Conservation (phyloP, 2,329 filamentous ascomycete species). For the Trichoderma sp. region DNA sequence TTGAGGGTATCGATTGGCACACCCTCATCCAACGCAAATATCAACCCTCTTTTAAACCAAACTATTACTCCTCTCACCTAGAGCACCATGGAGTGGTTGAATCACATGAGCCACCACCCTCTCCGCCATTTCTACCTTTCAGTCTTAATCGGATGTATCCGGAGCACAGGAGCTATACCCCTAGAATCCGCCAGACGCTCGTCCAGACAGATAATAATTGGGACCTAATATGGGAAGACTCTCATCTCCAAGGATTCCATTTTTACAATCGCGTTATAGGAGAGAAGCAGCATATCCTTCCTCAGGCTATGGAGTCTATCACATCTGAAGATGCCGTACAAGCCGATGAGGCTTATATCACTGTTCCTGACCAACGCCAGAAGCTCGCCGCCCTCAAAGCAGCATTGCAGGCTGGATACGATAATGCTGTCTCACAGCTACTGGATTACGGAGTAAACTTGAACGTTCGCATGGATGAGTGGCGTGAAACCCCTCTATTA, state of each 20-base stretch:
- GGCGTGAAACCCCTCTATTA: neutral
- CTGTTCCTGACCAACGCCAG: neutral
- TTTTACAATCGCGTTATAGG: neutral
- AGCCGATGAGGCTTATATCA: neutral
- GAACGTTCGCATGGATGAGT: neutral
- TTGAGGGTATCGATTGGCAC: neutral
- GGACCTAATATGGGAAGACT: neutral
- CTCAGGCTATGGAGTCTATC: neutral
- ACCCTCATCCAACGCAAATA: neutral
- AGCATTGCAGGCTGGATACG: neutral
- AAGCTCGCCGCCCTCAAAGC: neutral
- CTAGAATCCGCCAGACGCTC: neutral
- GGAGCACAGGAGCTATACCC: neutral
- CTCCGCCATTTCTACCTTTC: neutral
- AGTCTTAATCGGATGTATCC: neutral
- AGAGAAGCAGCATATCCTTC: neutral
- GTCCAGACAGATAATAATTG: neutral
- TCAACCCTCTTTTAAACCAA: neutral
- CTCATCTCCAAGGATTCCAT: neutral
- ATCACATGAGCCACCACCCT: neutral
- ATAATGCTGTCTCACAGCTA: neutral
- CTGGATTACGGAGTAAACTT: neutral
- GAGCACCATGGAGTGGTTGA: neutral
- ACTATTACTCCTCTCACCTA: neutral
- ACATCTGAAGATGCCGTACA: neutral